phyloP scores from a whole-genome alignment of 1,139 yeast species.

The Suhomyces chickasaworum region DNA sequence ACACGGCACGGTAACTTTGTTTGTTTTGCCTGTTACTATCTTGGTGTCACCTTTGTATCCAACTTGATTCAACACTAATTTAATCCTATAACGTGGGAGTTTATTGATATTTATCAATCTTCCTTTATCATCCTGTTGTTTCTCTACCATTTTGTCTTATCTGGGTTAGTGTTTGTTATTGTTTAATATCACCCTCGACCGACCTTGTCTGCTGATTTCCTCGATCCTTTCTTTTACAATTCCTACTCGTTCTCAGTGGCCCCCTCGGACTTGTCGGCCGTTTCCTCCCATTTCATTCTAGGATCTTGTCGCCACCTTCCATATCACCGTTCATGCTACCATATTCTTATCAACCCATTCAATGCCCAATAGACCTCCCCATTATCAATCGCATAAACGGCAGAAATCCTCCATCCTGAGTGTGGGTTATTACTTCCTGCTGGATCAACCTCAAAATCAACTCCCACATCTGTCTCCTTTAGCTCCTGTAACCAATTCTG shows the following conservation, averaged over 20 bases:
- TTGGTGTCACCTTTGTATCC: not conserved
- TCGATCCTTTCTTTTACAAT: not conserved
- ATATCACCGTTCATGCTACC: not conserved
- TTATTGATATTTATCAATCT: not conserved
- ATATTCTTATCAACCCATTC: conserved; percentile 1
- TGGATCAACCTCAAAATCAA: conserved; percentile 13
- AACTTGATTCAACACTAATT: not conserved
- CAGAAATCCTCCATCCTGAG: conserved; percentile 46
- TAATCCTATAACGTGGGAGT: not conserved
- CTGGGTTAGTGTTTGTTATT: not conserved
- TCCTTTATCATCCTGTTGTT: not conserved
- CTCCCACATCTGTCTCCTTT: conserved; percentile 10
- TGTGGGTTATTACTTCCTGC: conserved; percentile 33
- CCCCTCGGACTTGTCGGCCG: conserved; percentile 5
- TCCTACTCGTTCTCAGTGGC: not conserved
- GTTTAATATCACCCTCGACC: not conserved
- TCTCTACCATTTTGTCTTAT: not conserved
- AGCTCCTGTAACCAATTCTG: conserved; percentile 1
- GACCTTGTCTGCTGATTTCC: not conserved
- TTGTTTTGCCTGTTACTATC: not conserved
- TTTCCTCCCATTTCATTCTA: not conserved
- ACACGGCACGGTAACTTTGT: conserved; percentile 4
- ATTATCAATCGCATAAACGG: conserved; percentile 39
- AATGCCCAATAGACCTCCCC: conserved; percentile 21
- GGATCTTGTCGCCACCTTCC: not conserved